Evolutionary conservation across 768 basidiomycete species (phyloP), one percentile per base, ranked within the genome.

Genomic region (Paxillus involutus): DNA sequence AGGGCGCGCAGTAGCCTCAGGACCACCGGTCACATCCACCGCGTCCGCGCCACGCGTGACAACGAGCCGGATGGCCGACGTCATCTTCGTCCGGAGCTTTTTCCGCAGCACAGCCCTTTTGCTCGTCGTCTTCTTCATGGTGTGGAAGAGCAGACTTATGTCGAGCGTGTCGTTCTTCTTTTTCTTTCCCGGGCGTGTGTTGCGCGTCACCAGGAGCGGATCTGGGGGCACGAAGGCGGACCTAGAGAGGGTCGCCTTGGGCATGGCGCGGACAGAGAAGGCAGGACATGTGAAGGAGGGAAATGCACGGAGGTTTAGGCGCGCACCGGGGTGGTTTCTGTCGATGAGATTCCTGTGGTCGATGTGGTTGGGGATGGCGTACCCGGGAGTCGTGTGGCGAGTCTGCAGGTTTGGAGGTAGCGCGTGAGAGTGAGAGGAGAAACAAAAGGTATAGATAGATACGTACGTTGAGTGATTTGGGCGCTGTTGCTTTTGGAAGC

Each of bases 261-360:
- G 66, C 4, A 67, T 51, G 11, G 64, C 66, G 36, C 64, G 63
- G 11, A 67, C 39, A 17, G 58, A 45, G 46, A 68, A 68, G 0
- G 50, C 59, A 5, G 64, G 58, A 10, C 59, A 65, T 16, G 43
- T 49, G 12, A 61, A 60, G 33, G 35, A 19, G 14, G 67, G 66
- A 7, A 68, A 6, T 29, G 40, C 44, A 16, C 60, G 57, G 5
- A 59, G 32, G 26, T 36, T 1, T 33, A 59, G 60, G 21, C 16
- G 42, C 0, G 58, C 49, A 0, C 65, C 58, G 12, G 65, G 67
- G 26, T 68, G 67, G 2, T 32, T 7, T 2, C 63, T 58, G 45
- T 69, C 58, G 12, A 69, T 3, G 4, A 54, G 17, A 8, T 36
- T 47, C 3, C 46, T 16, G 2, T 56, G 58, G 36, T 65, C 52